Percentiles rank a stretch among this genome's conserved stretches.
phyloP scores from a whole-genome alignment of 176 grass and related monocot genomes.

The Thalia dealbata region DNA sequence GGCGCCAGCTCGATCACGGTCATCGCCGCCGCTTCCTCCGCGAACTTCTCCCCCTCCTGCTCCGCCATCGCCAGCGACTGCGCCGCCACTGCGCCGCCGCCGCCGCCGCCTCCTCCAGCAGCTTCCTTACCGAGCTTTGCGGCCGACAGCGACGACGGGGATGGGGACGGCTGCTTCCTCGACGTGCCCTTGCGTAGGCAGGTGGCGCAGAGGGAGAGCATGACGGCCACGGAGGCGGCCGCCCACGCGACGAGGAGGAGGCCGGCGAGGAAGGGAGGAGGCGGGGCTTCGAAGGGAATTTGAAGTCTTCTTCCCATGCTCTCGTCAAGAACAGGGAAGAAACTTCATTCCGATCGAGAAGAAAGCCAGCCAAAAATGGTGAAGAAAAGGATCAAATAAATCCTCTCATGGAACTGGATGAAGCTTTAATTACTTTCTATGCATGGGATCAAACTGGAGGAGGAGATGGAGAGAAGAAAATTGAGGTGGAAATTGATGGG shows the following conservation, averaged over 20 bases:
- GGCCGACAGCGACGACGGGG: conserved; percentile 1
- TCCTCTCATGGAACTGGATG: neutral
- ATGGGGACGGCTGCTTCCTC: neutral
- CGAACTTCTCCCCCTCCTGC: conserved; percentile 3
- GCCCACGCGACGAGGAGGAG: conserved; percentile 44
- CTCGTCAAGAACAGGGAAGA: neutral
- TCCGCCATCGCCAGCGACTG: neutral
- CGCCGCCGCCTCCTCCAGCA: conserved; percentile 5
- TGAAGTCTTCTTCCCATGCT: conserved; percentile 51
- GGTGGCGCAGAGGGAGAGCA: conserved; percentile 63
- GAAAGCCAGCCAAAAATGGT: too few relatives aligned
- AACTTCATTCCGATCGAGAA: neutral
- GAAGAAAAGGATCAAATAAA: too few relatives aligned
- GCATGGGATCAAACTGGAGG: too few relatives aligned
- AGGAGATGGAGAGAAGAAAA: too few relatives aligned
- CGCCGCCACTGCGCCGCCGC: neutral
- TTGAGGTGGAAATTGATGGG: conserved; percentile 6
- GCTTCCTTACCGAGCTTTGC: neutral
- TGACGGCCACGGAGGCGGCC: conserved; percentile 35
- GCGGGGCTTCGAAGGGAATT: conserved; percentile 8
- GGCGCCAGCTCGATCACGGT: conserved; percentile 37
- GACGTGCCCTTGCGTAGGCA: conserved; percentile 43
- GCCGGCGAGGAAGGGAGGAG: conserved; percentile 27
- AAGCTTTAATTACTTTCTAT: too few relatives aligned
- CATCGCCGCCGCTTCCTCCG: neutral